These are phyloP conservation scores for Neonectria coccinea DNA, from an alignment of 2,329 filamentous ascomycete species.

Conservation along the genomic window DNA sequence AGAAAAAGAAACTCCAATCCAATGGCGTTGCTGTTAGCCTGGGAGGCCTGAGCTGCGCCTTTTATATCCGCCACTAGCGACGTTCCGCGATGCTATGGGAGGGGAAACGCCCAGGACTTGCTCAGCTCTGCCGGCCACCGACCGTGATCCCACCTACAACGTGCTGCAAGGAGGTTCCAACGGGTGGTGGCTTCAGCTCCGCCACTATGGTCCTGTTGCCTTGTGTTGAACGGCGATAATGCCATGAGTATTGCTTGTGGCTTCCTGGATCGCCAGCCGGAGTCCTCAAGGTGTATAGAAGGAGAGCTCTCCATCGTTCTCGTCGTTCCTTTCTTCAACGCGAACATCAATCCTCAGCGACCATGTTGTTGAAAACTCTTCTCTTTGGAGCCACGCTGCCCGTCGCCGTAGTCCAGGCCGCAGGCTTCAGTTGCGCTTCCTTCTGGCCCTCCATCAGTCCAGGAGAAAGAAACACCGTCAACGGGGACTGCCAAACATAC, in stretches of 20 bases:
- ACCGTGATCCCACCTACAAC: not conserved
- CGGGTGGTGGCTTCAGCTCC: not conserved
- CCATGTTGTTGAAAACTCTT: not conserved
- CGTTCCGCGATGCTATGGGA: not conserved
- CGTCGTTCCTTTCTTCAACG: not conserved
- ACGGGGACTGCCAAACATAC: conserved; percentile 17
- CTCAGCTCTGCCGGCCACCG: not conserved
- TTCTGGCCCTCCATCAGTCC: conserved; percentile 22
- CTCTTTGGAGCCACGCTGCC: not conserved
- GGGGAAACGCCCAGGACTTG: not conserved
- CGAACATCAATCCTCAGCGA: not conserved
- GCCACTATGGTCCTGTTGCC: not conserved
- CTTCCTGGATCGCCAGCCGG: not conserved
- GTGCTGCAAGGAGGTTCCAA: not conserved
- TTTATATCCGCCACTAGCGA: not conserved
- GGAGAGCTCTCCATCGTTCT: not conserved
- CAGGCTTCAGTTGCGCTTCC: conserved; percentile 14
- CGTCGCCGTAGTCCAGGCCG: not conserved
- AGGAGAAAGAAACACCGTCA: not conserved
- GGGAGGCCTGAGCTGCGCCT: not conserved
- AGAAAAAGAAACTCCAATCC: not conserved
- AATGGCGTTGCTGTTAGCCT: not conserved
- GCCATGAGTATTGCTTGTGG: not conserved
- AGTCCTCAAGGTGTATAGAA: not conserved
- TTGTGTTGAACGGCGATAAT: not conserved